These are phyloP conservation scores for Leptodontidium sp. DNA, from an alignment of 2,329 filamentous ascomycete species.

Conservation along the genomic window DNA sequence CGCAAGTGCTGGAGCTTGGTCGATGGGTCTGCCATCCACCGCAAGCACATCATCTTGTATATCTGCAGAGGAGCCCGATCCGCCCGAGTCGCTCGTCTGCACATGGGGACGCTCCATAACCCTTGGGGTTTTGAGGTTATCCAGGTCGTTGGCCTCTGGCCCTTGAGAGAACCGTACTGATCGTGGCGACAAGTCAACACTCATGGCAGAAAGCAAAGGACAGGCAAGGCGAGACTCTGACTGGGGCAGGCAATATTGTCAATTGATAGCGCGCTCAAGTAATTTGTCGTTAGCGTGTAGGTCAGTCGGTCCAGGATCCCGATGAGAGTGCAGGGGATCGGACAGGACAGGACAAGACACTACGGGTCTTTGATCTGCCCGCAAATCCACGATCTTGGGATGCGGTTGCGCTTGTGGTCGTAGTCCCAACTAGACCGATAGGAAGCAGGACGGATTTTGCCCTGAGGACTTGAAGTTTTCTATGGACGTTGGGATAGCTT, in stretches of 20 bases:
- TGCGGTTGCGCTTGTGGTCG: background rate
- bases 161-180: constrained; percentile 63
- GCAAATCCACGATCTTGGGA: constrained; percentile 13
- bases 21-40: constrained; percentile 31
- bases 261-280: constrained; percentile 29
- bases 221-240: background rate
- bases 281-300: constrained; percentile 30
- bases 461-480: background rate
- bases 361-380: constrained; percentile 1
- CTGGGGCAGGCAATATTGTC: constrained; percentile 24
- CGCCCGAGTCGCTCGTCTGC: constrained; percentile 55
- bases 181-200: constrained; percentile 58
- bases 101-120: constrained; percentile 46
- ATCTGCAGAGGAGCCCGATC: constrained; percentile 55
- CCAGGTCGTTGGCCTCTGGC: constrained; percentile 56
- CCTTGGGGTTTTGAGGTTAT: constrained; percentile 51
- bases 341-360: background rate
- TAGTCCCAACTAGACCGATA: background rate
- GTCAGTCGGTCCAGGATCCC: background rate
- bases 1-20: constrained; percentile 37
- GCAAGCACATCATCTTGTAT: constrained; percentile 36
- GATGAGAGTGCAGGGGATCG: constrained; percentile 6
- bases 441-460: background rate
- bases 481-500: background rate
- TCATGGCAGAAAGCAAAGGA: constrained; percentile 37